Evolutionary conservation across 1,284 basidiomycete species (phyloP).

Genomic region (Ceratobasidium sp.): DNA sequence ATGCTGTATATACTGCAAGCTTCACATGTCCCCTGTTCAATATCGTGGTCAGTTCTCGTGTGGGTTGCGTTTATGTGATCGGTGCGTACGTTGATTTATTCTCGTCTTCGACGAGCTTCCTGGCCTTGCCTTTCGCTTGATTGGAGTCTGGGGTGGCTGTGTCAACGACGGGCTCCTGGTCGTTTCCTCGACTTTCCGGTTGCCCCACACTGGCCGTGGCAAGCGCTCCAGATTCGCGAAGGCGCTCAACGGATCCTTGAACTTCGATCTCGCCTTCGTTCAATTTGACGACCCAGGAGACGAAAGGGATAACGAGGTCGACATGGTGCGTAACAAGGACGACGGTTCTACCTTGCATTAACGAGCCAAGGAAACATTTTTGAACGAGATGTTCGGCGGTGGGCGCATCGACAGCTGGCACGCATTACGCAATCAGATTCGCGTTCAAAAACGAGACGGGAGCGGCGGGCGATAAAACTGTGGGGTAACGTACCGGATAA

Average conservation of each 20-base stretch:
- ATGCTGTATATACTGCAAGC: conserved; percentile 34
- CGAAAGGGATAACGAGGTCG: conserved; percentile 77
- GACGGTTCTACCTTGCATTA: conserved; percentile 76
- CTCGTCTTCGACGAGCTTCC: conserved; percentile 46
- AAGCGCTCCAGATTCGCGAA: conserved; percentile 21
- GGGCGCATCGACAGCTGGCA: conserved; percentile 67
- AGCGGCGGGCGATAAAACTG: background rate
- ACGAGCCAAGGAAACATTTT: conserved; percentile 71
- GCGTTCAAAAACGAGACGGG: background rate
- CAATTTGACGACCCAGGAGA: conserved; percentile 56
- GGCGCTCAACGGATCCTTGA: conserved; percentile 24
- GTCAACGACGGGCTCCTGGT: background rate
- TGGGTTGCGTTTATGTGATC: background rate
- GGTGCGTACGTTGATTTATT: conserved; percentile 40
- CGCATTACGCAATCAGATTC: background rate
- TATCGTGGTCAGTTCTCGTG: background rate
- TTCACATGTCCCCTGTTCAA: conserved; percentile 30
- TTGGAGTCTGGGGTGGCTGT: no score
- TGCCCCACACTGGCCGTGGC: background rate
- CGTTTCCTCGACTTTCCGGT: background rate
- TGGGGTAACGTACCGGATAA: conserved; percentile 3
- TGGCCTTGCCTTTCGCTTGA: background rate
- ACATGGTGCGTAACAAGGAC: conserved; percentile 83
- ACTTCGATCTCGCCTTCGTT: conserved; percentile 24
- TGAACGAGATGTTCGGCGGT: conserved; percentile 78